phyloP scores from a whole-genome alignment of 176 grass and related monocot genomes.

The Zoysia japonica region DNA sequence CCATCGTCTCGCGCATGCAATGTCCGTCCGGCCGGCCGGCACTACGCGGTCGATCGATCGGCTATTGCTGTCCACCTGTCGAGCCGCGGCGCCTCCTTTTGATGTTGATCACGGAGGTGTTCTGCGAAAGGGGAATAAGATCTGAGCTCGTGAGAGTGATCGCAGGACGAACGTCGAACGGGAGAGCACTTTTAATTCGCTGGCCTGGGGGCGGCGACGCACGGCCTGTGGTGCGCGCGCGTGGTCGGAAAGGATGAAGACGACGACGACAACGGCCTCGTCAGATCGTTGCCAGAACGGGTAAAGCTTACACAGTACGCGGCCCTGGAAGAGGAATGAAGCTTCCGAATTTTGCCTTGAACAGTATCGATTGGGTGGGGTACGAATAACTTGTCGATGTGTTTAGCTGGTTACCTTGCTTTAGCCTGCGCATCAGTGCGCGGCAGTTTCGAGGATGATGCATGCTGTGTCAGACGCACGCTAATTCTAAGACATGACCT shows the following conservation, averaged over 20 bases:
- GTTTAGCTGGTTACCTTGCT: no score
- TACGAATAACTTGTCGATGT: no score
- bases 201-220: no score
- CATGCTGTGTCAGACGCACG: background rate
- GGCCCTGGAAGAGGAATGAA: background rate
- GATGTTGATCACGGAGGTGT: background rate
- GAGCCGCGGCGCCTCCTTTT: background rate
- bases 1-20: no score
- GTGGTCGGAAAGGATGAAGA: conserved; percentile 58
- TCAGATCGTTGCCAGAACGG: conserved; percentile 14
- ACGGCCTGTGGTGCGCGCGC: no score
- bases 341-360: conserved; percentile 7
- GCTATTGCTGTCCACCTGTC: background rate
- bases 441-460: no score
- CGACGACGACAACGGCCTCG: conserved; percentile 12
- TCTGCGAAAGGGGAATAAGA: conserved; percentile 42
- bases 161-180: background rate
- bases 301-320: conserved; percentile 13
- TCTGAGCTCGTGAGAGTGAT: background rate
- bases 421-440: no score
- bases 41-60: background rate
- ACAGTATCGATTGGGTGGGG: background rate
- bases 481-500: background rate
- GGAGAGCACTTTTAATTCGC: background rate
- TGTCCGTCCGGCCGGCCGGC: background rate